Percentiles rank a stretch among this genome's conserved stretches.
Evolutionary conservation across 495 filamentous ascomycete genomes (phyloP).

Genomic region (Podospora sp.): DNA sequence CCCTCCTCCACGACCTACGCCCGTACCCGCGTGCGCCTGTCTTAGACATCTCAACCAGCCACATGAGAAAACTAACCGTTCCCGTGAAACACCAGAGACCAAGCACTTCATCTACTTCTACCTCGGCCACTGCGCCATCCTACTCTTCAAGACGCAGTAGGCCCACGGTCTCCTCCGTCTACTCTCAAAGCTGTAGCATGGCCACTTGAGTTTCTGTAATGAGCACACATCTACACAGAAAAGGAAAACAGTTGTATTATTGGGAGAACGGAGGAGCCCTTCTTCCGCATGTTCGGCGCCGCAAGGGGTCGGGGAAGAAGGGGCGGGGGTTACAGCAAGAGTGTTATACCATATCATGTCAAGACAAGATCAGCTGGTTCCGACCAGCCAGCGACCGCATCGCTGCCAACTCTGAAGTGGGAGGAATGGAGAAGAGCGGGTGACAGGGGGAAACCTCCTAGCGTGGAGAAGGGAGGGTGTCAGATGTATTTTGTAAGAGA

Average conservation of each 20-base stretch:
- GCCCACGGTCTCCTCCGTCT: slow-evolving; percentile 24
- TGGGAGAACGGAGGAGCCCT: slow-evolving; percentile 11
- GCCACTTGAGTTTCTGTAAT: not conserved
- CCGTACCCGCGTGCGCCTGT: not conserved
- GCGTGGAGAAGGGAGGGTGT: not conserved
- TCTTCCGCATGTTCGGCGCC: not conserved
- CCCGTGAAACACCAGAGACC: slow-evolving; percentile 64
- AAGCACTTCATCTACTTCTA: slow-evolving; percentile 99
- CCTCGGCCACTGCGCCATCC: slow-evolving; percentile 95
- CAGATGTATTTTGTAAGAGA: not conserved
- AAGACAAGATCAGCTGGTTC: not conserved
- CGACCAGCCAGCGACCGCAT: not conserved
- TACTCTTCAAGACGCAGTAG: slow-evolving; percentile 98
- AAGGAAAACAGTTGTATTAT: not conserved
- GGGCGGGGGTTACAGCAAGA: not conserved
- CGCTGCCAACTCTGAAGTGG: not conserved
- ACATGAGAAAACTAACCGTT: not conserved
- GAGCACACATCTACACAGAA: slow-evolving; percentile 1
- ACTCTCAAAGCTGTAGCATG: slow-evolving; percentile 20
- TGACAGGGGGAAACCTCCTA: not conserved
- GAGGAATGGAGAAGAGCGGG: not conserved
- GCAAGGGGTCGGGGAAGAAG: not conserved
- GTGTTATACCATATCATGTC: not conserved
- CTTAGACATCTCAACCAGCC: slow-evolving; percentile 7
- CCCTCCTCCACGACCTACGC: not conserved